Base-by-base conservation (phyloP, 306 rosid species). In the Rosa lucieae region DNA sequence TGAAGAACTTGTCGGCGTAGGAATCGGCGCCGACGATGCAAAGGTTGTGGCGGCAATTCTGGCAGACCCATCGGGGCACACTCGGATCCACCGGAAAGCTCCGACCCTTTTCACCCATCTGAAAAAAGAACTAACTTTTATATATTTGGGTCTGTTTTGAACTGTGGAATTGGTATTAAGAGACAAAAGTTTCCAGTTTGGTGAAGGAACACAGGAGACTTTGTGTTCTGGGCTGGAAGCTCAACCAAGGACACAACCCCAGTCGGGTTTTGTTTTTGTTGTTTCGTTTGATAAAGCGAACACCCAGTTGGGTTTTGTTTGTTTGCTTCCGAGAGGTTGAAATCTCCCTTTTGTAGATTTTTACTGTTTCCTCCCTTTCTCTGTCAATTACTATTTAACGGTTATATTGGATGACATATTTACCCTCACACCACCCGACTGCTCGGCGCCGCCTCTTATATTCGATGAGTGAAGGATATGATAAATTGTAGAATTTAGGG, bases 21-120 rank as follows among this genome's bases (percentile, higher is more conserved):
- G 96, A 82, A 82, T 91, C 99, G 77, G 92, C 97, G 86, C 97
- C 98, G 78, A 91, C 86, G 84, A 96, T 53, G 84, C 92, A 89
- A 69, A 93, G 94, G 18, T 89, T 69, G 81, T 90, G 89, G 77
- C 91, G 97, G 85, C 98, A 96, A 84, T 91, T 93, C 90, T 96
- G 99, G 80, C 98, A 96, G 78, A 79, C 85, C 93, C 93, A 93
- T 82, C 96, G 87, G 55, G 96, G 97, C 29, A 93, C 61, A 70
- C 84, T 96, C 75, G 94, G 96, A 79, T 93, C 97, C 81, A 81
- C 92, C 85, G 94, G 89, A 6, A 90, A 83, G 91, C 76, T 82
- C 87, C 94, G 93, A 85, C 87, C 86, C 87, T 82, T 89, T 51
- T 89, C 93, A 5, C 67, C 81, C 88, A 89, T 81, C 26, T n/a